Percentiles rank a stretch among this genome's conserved stretches.
Conservation (phyloP, 768 basidiomycete genomes). For the Termitomyces sp. region DNA sequence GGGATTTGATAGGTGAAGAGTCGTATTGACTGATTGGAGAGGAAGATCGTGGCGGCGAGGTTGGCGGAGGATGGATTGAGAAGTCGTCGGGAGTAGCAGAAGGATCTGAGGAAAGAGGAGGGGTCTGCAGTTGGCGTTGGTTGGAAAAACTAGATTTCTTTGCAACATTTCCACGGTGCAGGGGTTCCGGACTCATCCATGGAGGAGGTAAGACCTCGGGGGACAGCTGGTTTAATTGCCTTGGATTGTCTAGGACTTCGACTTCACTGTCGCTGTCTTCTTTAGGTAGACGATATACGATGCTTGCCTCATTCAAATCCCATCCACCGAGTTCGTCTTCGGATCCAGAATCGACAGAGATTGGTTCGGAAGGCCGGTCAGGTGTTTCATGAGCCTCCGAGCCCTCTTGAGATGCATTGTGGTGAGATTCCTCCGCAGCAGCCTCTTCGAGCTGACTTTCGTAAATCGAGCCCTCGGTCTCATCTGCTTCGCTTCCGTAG, state of each 20-base stretch:
- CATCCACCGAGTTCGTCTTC: conserved; percentile 35
- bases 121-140: conserved; percentile 32
- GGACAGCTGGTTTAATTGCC: neutral
- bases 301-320: conserved; percentile 38
- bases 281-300: conserved; percentile 27
- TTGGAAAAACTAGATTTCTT: neutral
- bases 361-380: neutral
- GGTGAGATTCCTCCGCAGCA: neutral
- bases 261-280: conserved; percentile 25
- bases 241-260: conserved; percentile 26
- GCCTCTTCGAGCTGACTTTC: conserved; percentile 13
- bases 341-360: conserved; percentile 17
- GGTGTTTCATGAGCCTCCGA: neutral
- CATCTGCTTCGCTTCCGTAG: conserved; percentile 45
- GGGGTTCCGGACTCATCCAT: neutral
- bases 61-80: conserved; percentile 10
- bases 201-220: conserved; percentile 5
- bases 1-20: conserved; percentile 18
- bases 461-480: conserved; percentile 22
- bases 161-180: neutral
- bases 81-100: conserved; percentile 18
- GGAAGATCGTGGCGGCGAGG: conserved; percentile 19
- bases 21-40: conserved; percentile 12
- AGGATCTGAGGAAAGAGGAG: conserved; percentile 24
- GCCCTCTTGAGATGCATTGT: neutral